Base-by-base conservation (phyloP, 2,329 filamentous ascomycete genomes). In the Diplocarpon rosae region DNA sequence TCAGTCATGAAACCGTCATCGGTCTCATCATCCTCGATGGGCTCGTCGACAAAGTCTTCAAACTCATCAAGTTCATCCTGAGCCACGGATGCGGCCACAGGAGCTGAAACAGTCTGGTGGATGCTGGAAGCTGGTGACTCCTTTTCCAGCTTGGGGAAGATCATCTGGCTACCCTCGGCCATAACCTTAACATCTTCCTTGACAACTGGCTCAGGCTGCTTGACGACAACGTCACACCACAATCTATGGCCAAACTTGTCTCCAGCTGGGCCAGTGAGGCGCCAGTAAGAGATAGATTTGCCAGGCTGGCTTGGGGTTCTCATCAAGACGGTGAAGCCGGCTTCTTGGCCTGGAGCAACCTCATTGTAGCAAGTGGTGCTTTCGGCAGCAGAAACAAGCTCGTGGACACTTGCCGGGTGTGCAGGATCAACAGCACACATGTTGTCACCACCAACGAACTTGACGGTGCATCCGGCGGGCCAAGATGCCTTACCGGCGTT, bases 111-210 rank as follows among this genome's bases (percentile, higher is more conserved):
- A n/a, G 73, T 70, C 61, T 85, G 71, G 56, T 93, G 80, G n/a
- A 84, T 75, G 67, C 87, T 94, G 15, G 82, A 73, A 37, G 78
- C 72, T 2, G 89, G 87, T 9, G 88, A 94, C 66, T 96, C 92
- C 68, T 93, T 95, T 56, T 95, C 88, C 32, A 96, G 75, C 65
- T 85, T 94, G 49, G 92, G 92, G 75, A 96, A 96, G 61, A 96
- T 89, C 88, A 96, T 95, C 57, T 80, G 78, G 65, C 81, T 85
- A 33, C 63, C 56, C 40, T 66, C 59, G 16, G 60, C 51, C 37
- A 65, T 41, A 15, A 39, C 62, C 54, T 52, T 59, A 48, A 39
- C 49, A 52, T 62, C 59, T 54, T 68, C 62, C 51, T 65, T 60
- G 27, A 59, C 37, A 29, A 51, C 42, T 36, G 51, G 40, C 17